Base-by-base conservation (phyloP, 1,284 basidiomycete species). In the Tilletia horrida region DNA sequence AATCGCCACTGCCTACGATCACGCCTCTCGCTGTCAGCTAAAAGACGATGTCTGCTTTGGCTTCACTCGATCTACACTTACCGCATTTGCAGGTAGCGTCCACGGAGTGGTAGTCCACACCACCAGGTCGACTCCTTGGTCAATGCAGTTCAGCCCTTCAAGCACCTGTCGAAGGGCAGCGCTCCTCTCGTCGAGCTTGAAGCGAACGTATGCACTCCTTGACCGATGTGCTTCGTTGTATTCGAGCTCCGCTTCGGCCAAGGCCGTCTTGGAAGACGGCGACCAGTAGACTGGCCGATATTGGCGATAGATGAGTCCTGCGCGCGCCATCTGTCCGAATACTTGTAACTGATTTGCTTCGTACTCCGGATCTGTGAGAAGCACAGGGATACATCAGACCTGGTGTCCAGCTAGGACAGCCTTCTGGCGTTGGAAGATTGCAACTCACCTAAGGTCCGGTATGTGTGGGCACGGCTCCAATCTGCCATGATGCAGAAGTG, bases 51-150 rank as follows among this genome's bases (percentile, higher is more conserved):
- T n/a, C n/a, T n/a, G n/a, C n/a, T n/a, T n/a, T n/a, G n/a, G n/a
- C n/a, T n/a, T n/a, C n/a, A n/a, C 35, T 40, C 48, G n/a, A 31
- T 14, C 25, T 1, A 18, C 14, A 52, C 42, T 59, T 23, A 65
- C 90, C 3, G 95, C 93, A 79, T 99, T 98, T 0, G 92, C 92
- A 1, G 92, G 92, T 59, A 98, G 84, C 7, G 92, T 97, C 95
- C 95, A 99, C 0, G 96, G 92, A 0, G 95, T 98, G 0, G 96
- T 99, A 1, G 95, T 98, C 96, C 96, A 99, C n/a, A 97, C 90
- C 40, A 93, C 84, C 11, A 95, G 76, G 21, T 86, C 85, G 2
- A 90, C 82, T 18, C 81, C 73, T 48, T 77, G 7, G 4, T 25
- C 13, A 8, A 6, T 7, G 1, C 6, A 40, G 71, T 66, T 16